Base-by-base conservation (phyloP, 345 rosid genomes). In the Lumnitzera racemosa region DNA sequence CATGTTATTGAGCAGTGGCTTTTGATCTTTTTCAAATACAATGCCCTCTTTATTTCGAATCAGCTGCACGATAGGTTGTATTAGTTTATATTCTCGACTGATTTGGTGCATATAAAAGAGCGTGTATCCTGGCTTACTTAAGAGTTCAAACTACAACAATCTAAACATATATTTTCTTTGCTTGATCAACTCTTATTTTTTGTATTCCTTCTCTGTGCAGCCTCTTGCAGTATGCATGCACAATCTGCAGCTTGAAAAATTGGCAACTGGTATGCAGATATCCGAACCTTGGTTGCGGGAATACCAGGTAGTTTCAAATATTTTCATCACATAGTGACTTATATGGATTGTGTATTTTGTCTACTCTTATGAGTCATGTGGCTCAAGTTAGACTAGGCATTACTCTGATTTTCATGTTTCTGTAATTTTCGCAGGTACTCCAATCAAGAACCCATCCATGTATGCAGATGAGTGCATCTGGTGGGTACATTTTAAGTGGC, bases 251-350 rank as follows among this genome's bases (percentile, higher is more conserved):
- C 69, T 68, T 36, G 82, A 67, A 57, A 94, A 88, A 71, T 78
- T 88, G 97, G 95, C 96, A 12, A 83, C 90, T 25, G 83, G 83
- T 29, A 65, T 88, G 70, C 97, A 94, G 67, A 83, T 94, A 67
- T 81, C 97, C 46, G 99, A 94, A 82, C 92, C 97, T 27, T 94
- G 96, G 97, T 71, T 94, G 61, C 96, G 95, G 2, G 97, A 94
- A 73, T 88, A 84, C 77, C 95, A 88, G 91, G 96, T 89, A 11
- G n/a, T 46, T 11, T 41, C 48, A n/a, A 25, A 49, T 43, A 16
- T 24, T 20, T 5, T 27, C 2, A 4, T 2, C 25, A 61, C 17
- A 11, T 47, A 7, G 25, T 59, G 43, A 20, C 13, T 27, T 11
- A 14, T 31, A 11, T 31, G 17, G 15, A 29, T 56, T 56, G 17